phyloP scores from a whole-genome alignment of 257 asterid genomes.

The Solanum microdontum region DNA sequence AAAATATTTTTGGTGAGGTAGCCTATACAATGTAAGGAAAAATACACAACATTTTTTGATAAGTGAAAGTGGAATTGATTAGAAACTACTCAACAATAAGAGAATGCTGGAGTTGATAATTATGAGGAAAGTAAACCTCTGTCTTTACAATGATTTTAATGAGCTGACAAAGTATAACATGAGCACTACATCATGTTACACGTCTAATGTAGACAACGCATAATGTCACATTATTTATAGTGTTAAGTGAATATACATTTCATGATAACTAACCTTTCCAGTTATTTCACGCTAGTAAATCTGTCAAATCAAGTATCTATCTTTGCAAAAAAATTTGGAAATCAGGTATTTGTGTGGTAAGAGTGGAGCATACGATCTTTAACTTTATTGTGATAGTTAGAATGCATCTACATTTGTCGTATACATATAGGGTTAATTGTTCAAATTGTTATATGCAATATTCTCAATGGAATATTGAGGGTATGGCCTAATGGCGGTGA shows the following conservation, averaged over 20 bases:
- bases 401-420: neutral
- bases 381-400: neutral
- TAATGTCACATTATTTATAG: neutral
- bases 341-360: neutral
- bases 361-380: neutral
- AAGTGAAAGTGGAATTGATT: neutral
- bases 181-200: neutral
- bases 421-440: neutral
- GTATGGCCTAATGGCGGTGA: neutral
- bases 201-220: neutral
- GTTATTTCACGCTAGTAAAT: neutral
- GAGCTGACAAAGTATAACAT: neutral
- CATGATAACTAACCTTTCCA: neutral
- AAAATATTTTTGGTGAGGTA: neutral
- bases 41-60: neutral
- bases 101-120: neutral
- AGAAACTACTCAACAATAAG: neutral
- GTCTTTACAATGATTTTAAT: neutral
- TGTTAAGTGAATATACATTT: neutral
- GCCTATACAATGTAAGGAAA: neutral
- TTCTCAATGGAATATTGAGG: neutral
- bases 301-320: neutral
- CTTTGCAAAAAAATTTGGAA: neutral
- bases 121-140: neutral
- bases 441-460: neutral